A percentile compares a stretch with the other conserved stretches of the same genome.
phyloP scores from a whole-genome alignment of 140 eudicot genomes.

The Artemisia princeps region DNA sequence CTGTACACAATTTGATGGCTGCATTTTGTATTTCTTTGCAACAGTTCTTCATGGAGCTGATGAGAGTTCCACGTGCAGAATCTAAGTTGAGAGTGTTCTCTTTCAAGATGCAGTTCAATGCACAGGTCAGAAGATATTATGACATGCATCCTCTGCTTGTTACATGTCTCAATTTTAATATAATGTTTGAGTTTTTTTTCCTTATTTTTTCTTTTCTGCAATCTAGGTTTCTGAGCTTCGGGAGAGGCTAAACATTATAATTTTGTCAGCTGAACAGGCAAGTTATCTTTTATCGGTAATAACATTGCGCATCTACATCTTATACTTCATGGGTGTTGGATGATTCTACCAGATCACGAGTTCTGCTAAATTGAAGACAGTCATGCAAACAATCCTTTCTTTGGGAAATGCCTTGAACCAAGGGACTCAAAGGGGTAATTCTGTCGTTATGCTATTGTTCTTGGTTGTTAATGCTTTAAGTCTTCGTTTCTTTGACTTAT shows the following conservation, averaged over 20 bases:
- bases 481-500: slow-evolving; percentile 2
- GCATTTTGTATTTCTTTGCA: slow-evolving; percentile 10
- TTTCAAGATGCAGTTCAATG: slow-evolving; percentile 49
- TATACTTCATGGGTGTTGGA: slow-evolving; percentile 6
- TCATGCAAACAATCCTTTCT: slow-evolving; percentile 94
- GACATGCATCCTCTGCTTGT: slow-evolving; percentile 12
- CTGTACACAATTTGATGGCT: slow-evolving; percentile 2
- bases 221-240: slow-evolving; percentile 76
- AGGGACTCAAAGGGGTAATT: slow-evolving; percentile 92
- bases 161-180: neutral
- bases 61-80: slow-evolving; percentile 74
- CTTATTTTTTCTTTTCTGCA: slow-evolving; percentile 21
- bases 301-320: neutral
- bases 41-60: slow-evolving; percentile 73
- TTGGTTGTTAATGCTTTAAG: neutral
- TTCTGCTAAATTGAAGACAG: slow-evolving; percentile 61
- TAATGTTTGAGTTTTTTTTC: neutral
- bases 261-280: slow-evolving; percentile 73
- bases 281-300: slow-evolving; percentile 18
- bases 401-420: slow-evolving; percentile 95
- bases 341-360: slow-evolving; percentile 55
- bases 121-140: slow-evolving; percentile 43
- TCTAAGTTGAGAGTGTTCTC: slow-evolving; percentile 71
- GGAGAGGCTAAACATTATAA: slow-evolving; percentile 51
- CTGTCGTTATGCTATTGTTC: neutral